Evolutionary conservation across 805 yeast genomes (phyloP).

Genomic region (Lipomyces mesembrius): DNA sequence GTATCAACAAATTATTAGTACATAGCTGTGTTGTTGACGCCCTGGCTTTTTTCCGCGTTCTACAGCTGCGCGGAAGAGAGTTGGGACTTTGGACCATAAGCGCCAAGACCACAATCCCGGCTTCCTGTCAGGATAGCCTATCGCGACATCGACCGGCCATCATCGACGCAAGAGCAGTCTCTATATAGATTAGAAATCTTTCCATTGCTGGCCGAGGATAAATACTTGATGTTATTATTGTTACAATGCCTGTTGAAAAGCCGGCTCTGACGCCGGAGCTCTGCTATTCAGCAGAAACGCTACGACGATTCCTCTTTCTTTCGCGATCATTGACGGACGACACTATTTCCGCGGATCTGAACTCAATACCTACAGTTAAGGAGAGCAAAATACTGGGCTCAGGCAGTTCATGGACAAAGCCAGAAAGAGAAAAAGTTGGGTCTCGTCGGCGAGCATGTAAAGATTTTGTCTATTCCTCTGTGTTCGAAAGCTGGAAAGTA

Average conservation of each 20-base stretch:
- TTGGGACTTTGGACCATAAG: neutral
- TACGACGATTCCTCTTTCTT: conserved; percentile 29
- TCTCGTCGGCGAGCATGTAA: conserved; percentile 21
- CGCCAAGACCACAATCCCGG: too few species aligned
- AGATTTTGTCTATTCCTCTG: conserved; percentile 17
- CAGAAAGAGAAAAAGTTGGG: conserved; percentile 19
- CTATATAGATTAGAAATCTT: neutral
- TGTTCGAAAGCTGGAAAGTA: conserved; percentile 39
- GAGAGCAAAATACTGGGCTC: conserved; percentile 11
- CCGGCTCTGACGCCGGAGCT: conserved; percentile 25
- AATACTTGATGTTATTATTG: neutral
- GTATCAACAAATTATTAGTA: too few species aligned
- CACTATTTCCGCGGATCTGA: conserved; percentile 30
- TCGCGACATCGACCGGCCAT: neutral
- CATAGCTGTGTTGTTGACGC: too few species aligned
- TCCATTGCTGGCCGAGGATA: neutral
- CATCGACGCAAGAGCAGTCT: neutral
- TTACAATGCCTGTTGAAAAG: conserved; percentile 8
- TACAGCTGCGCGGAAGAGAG: neutral
- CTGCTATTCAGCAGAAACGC: conserved; percentile 28
- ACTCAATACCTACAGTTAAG: conserved; percentile 21
- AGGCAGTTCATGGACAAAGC: conserved; percentile 22
- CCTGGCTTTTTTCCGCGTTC: too few species aligned
- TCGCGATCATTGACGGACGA: conserved; percentile 34
- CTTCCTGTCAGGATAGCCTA: too few species aligned